A percentile compares a stretch with the other conserved stretches of the same genome.
phyloP scores from a whole-genome alignment of 2,329 filamentous ascomycete genomes.

The Pseudonectria foliicola region DNA sequence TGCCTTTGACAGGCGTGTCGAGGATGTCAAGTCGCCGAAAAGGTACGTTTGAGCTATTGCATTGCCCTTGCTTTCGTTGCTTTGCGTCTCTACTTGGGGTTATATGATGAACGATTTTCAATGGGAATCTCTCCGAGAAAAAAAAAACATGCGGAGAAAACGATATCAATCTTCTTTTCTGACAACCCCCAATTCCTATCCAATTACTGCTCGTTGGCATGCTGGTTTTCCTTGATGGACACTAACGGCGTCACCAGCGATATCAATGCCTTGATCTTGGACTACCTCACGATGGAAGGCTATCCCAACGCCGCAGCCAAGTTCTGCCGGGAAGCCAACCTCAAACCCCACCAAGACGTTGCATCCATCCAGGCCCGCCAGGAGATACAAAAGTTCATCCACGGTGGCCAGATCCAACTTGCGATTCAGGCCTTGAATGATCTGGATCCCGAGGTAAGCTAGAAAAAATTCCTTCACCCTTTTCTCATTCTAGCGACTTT shows the following conservation, averaged over 20 bases:
- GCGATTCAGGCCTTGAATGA: slow-evolving; percentile 88
- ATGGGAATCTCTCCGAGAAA: slow-evolving; percentile 99
- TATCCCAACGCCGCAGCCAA: slow-evolving; percentile 89
- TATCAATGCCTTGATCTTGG: slow-evolving; percentile 90
- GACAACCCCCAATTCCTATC: slow-evolving; percentile 22
- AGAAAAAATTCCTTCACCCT: slow-evolving; percentile 3
- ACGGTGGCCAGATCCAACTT: slow-evolving; percentile 74
- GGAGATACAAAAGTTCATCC: slow-evolving; percentile 77
- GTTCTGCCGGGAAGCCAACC: slow-evolving; percentile 89
- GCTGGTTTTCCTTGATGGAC: slow-evolving; percentile 2
- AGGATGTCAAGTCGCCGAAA: slow-evolving; percentile 81
- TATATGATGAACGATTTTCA: slow-evolving; percentile 79
- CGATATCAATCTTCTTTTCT: slow-evolving; percentile 61
- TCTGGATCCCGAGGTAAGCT: slow-evolving; percentile 78
- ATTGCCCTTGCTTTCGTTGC: background rate
- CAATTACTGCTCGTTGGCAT: background rate
- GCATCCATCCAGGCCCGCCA: slow-evolving; percentile 71
- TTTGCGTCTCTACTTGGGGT: slow-evolving; percentile 4
- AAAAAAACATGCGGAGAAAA: slow-evolving; percentile 71
- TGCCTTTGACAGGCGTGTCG: slow-evolving; percentile 73
- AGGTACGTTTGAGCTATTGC: slow-evolving; percentile 54
- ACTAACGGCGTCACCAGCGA: slow-evolving; percentile 54
- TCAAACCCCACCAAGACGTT: slow-evolving; percentile 64
- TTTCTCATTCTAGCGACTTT: slow-evolving; percentile 27
- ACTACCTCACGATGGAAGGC: slow-evolving; percentile 93